Evolutionary conservation across 352 stramenopile genomes (phyloP).

Genomic region (Pythium oligandrum): DNA sequence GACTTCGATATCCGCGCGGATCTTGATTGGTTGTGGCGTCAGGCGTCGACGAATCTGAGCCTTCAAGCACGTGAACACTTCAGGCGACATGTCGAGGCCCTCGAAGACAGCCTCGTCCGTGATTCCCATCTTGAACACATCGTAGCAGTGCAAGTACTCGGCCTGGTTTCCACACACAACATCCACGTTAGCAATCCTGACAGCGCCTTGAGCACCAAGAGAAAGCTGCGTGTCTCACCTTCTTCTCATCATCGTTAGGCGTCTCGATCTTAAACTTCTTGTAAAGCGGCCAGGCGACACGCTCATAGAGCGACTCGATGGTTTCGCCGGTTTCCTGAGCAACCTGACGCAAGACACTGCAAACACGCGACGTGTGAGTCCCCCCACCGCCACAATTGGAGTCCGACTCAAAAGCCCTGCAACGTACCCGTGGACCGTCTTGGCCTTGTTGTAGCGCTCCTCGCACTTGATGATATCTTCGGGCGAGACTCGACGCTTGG

Average conservation of each 20-base stretch:
- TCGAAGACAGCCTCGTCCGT: constrained; percentile 85
- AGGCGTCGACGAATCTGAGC: constrained; percentile 96
- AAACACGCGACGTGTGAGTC: constrained; percentile 11
- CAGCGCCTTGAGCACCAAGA: too few relatives aligned
- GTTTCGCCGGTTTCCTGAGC: constrained; percentile 70
- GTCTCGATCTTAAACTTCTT: constrained; percentile 93
- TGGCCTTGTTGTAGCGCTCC: constrained; percentile 99
- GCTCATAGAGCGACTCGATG: constrained; percentile 83
- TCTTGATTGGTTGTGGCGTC: constrained; percentile 99
- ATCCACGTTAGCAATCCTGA: too few relatives aligned
- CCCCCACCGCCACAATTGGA: too few relatives aligned
- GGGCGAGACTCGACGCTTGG: constrained; percentile 97
- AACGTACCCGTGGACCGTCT: constrained; percentile 97
- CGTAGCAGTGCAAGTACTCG: constrained; percentile 97
- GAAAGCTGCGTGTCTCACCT: constrained; percentile 20
- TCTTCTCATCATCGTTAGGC: constrained; percentile 69
- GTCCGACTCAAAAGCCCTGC: too few relatives aligned
- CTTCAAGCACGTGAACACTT: constrained; percentile 90
- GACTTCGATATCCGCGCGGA: constrained; percentile 99
- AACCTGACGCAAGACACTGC: constrained; percentile 86
- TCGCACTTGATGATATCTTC: constrained; percentile 99
- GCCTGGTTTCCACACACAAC: constrained; percentile 19
- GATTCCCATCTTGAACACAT: constrained; percentile 99
- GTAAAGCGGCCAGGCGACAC: constrained; percentile 98
- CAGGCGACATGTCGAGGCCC: constrained; percentile 86